Percentiles rank a stretch among this genome's conserved stretches.
These are phyloP conservation scores for Wickerhamiella infanticola DNA, from an alignment of 1,139 yeast species.

Conservation along the genomic window DNA sequence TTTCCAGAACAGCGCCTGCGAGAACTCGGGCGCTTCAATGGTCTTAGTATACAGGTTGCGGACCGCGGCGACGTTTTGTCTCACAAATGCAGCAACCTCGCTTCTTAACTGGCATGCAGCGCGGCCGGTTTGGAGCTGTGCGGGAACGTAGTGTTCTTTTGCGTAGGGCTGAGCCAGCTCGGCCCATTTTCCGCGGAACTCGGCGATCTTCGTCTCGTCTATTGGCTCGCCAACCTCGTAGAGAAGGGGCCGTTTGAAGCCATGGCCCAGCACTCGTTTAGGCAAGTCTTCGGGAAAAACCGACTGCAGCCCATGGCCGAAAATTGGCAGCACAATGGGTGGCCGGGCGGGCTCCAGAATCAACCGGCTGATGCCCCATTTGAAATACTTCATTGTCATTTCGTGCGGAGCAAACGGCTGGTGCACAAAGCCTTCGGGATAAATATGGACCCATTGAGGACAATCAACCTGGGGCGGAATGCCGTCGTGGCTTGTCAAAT, in stretches of 20 bases:
- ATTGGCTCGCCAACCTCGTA: slow-evolving; percentile 62
- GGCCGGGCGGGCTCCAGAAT: slow-evolving; percentile 68
- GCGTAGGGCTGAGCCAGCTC: background rate
- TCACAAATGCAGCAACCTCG: slow-evolving; percentile 49
- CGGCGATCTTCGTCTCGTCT: slow-evolving; percentile 42
- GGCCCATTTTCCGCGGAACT: slow-evolving; percentile 56
- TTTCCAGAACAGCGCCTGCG: slow-evolving; percentile 3
- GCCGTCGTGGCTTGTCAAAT: slow-evolving; percentile 6
- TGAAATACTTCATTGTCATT: slow-evolving; percentile 79
- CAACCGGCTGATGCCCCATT: slow-evolving; percentile 86
- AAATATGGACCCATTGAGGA: slow-evolving; percentile 88
- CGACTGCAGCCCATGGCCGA: slow-evolving; percentile 72
- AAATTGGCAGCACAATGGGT: slow-evolving; percentile 84
- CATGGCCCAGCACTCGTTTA: slow-evolving; percentile 35
- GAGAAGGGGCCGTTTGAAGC: slow-evolving; percentile 50
- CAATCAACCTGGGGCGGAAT: slow-evolving; percentile 21
- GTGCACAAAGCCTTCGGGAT: slow-evolving; percentile 89
- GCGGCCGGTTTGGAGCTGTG: slow-evolving; percentile 44
- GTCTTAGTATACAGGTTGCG: slow-evolving; percentile 39
- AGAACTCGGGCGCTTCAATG: slow-evolving; percentile 5
- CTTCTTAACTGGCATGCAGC: slow-evolving; percentile 53
- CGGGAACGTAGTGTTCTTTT: slow-evolving; percentile 35
- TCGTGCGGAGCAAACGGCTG: slow-evolving; percentile 67
- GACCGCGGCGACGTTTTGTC: slow-evolving; percentile 46
- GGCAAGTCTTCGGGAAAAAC: slow-evolving; percentile 59